phyloP scores from a whole-genome alignment of 2,329 filamentous ascomycete genomes.

The Xylogone sp. region DNA sequence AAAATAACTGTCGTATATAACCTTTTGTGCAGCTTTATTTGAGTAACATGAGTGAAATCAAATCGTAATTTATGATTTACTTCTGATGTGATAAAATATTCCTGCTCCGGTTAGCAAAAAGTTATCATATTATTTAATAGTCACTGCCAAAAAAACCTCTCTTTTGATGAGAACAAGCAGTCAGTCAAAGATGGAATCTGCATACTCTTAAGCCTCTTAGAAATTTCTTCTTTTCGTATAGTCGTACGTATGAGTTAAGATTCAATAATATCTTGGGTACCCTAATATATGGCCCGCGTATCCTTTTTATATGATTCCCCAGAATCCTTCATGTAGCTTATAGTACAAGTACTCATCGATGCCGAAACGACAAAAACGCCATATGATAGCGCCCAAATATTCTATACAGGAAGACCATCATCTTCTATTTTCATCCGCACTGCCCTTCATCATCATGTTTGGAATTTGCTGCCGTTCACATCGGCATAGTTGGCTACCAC shows the following conservation, averaged over 20 bases:
- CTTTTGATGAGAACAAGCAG: no score
- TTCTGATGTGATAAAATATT: no score
- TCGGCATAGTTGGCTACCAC: conserved; percentile 47
- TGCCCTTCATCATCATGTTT: background rate
- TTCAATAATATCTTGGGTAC: background rate
- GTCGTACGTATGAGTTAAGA: background rate
- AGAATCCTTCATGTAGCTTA: conserved; percentile 18
- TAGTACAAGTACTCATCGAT: conserved; percentile 16
- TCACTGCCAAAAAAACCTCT: no score
- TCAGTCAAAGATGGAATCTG: no score
- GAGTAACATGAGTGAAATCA: no score
- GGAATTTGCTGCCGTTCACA: background rate
- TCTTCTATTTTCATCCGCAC: background rate
- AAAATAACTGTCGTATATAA: background rate
- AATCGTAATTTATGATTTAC: no score
- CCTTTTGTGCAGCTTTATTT: background rate
- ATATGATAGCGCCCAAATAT: conserved; percentile 12
- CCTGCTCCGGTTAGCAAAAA: no score
- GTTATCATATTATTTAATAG: no score
- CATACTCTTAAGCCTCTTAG: no score
- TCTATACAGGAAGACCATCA: conserved; percentile 10
- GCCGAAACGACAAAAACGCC: conserved; percentile 13
- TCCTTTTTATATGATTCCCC: background rate
- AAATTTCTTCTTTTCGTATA: background rate
- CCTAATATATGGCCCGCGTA: background rate